Evolutionary conservation across 2,329 filamentous ascomycete genomes (phyloP).

Genomic region (Fusarium veterinarium): DNA sequence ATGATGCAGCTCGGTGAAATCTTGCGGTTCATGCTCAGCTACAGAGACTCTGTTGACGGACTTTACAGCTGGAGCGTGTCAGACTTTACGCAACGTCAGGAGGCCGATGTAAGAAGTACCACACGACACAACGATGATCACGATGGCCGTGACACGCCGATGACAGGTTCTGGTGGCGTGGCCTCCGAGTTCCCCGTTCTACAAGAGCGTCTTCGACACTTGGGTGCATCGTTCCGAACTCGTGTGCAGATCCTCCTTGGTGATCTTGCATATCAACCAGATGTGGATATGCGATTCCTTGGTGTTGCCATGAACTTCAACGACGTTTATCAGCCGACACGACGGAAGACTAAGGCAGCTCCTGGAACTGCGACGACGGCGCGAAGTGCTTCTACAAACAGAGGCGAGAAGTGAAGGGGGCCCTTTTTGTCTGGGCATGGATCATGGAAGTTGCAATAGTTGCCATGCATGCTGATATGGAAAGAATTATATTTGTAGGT

Average conservation of each 20-base stretch:
- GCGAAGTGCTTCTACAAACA: conserved; percentile 40
- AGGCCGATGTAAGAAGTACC: conserved; percentile 80
- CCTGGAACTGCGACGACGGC: conserved; percentile 37
- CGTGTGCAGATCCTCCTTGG: conserved; percentile 85
- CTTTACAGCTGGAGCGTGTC: conserved; percentile 95
- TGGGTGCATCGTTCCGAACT: conserved; percentile 80
- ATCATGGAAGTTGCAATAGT: not conserved
- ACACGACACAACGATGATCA: conserved; percentile 54
- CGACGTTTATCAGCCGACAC: conserved; percentile 87
- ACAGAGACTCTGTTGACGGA: conserved; percentile 92
- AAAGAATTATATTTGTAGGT: not conserved
- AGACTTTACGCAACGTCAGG: conserved; percentile 92
- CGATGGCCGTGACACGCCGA: conserved; percentile 30
- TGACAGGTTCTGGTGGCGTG: conserved; percentile 64
- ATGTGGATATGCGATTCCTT: conserved; percentile 94
- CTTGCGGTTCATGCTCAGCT: conserved; percentile 91
- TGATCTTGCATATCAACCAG: conserved; percentile 91
- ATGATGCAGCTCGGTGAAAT: conserved; percentile 92
- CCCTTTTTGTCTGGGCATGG: conserved; percentile 6
- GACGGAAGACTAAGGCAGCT: conserved; percentile 66
- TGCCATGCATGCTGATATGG: conserved; percentile 8
- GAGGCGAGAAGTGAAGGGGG: conserved; percentile 37
- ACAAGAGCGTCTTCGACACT: conserved; percentile 75
- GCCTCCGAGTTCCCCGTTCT: conserved; percentile 77
- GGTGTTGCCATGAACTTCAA: conserved; percentile 99